Conservation (phyloP, 106 monocot species). For the Allium cepa region DNA sequence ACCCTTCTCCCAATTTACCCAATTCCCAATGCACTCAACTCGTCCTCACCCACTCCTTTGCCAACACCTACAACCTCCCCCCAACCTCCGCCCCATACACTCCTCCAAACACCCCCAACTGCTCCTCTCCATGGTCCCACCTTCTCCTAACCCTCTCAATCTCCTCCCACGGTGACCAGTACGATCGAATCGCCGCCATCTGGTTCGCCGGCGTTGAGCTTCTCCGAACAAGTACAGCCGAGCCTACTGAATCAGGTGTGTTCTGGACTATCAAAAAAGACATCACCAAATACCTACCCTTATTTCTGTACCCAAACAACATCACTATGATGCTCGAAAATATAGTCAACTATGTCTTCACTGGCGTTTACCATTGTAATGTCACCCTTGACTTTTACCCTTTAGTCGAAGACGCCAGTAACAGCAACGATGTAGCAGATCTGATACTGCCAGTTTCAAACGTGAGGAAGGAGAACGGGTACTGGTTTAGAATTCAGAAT, state of each 20-base stretch:
- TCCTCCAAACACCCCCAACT: constrained; percentile 25
- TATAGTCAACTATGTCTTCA: constrained; percentile 42
- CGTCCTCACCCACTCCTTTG: constrained; percentile 57
- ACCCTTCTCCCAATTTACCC: constrained; percentile 25
- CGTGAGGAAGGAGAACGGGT: constrained; percentile 25
- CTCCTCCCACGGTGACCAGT: constrained; percentile 55
- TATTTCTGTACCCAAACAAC: constrained; percentile 20
- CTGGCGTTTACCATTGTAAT: constrained; percentile 57
- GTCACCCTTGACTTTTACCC: constrained; percentile 49
- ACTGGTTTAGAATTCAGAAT: constrained; percentile 67
- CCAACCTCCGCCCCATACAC: constrained; percentile 29
- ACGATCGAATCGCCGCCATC: constrained; percentile 74
- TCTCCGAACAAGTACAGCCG: constrained; percentile 78
- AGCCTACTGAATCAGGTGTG: constrained; percentile 50
- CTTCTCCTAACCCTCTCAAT: constrained; percentile 43
- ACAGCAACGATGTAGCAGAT: constrained; percentile 38
- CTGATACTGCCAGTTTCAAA: constrained; percentile 53
- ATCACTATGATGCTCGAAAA: constrained; percentile 76
- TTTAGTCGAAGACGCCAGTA: not conserved
- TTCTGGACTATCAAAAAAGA: constrained; percentile 78
- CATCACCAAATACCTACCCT: constrained; percentile 44
- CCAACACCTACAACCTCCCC: constrained; percentile 52
- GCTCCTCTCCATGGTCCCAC: constrained; percentile 47
- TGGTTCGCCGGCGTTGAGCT: constrained; percentile 77
- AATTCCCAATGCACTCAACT: constrained; percentile 23